These are phyloP conservation scores for Hanseniaspora hatyaiensis DNA, from an alignment of 805 yeast species.

Conservation along the genomic window DNA sequence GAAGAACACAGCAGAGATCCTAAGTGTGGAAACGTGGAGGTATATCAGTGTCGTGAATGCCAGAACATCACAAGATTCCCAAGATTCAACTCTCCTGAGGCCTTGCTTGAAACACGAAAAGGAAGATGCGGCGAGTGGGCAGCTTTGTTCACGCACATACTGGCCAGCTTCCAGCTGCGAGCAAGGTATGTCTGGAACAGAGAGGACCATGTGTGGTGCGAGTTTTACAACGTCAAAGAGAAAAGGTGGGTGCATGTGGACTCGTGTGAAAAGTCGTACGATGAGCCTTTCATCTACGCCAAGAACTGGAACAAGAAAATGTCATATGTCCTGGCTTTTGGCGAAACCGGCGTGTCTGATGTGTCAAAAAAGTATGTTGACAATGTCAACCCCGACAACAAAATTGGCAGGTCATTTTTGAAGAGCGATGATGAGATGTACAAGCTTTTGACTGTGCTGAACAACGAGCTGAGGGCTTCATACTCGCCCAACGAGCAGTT, in stretches of 20 bases:
- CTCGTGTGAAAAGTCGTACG: slow-evolving; percentile 76
- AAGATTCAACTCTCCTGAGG: slow-evolving; percentile 57
- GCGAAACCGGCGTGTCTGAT: slow-evolving; percentile 52
- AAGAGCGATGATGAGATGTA: slow-evolving; percentile 31
- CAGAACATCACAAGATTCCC: slow-evolving; percentile 46
- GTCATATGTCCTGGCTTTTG: slow-evolving; percentile 73
- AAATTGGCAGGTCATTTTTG: slow-evolving; percentile 38
- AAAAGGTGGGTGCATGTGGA: slow-evolving; percentile 80
- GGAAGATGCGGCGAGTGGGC: slow-evolving; percentile 98
- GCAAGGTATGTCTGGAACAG: slow-evolving; percentile 72
- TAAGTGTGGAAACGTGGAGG: slow-evolving; percentile 48
- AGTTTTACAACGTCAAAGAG: slow-evolving; percentile 52
- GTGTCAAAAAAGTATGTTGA: slow-evolving; percentile 56
- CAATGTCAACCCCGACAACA: slow-evolving; percentile 30
- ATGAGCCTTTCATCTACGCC: slow-evolving; percentile 65
- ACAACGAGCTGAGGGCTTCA: slow-evolving; percentile 30
- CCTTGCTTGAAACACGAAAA: slow-evolving; percentile 45
- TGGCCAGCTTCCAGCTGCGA: slow-evolving; percentile 53
- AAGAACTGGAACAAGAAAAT: slow-evolving; percentile 88
- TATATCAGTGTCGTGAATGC: slow-evolving; percentile 52
- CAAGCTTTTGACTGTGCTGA: slow-evolving; percentile 17
- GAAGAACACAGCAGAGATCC: slow-evolving; percentile 37
- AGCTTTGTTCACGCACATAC: slow-evolving; percentile 59
- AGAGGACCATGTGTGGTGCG: slow-evolving; percentile 97
- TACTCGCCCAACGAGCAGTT: slow-evolving; percentile 1